phyloP scores from a whole-genome alignment of 2,329 filamentous ascomycete genomes.

The Atkinsonella hypoxylon region DNA sequence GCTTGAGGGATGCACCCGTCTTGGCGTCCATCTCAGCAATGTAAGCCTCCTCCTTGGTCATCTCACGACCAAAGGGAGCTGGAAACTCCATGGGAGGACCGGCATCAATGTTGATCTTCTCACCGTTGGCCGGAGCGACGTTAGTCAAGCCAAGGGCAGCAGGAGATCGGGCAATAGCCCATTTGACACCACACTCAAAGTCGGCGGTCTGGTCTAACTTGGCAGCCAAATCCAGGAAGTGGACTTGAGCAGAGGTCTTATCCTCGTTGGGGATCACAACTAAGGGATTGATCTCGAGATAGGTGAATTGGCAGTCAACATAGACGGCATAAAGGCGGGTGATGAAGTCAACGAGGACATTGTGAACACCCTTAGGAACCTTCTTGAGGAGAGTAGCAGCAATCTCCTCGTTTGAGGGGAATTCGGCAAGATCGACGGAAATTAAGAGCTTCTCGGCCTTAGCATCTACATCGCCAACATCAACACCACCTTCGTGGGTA shows the following conservation, averaged over 20 bases:
- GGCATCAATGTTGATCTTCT: slow-evolving; percentile 85
- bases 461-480: slow-evolving; percentile 96
- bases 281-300: slow-evolving; percentile 98
- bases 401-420: slow-evolving; percentile 92
- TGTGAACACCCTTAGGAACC: slow-evolving; percentile 90
- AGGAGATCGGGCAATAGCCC: slow-evolving; percentile 89
- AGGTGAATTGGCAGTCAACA: slow-evolving; percentile 99
- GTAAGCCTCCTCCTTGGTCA: slow-evolving; percentile 98
- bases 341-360: slow-evolving; percentile 98
- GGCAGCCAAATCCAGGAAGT: slow-evolving; percentile 97
- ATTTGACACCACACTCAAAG: slow-evolving; percentile 98
- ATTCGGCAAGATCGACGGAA: slow-evolving; percentile 87
- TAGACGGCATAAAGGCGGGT: slow-evolving; percentile 96
- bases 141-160: slow-evolving; percentile 74
- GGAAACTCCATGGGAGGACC: slow-evolving; percentile 98
- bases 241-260: slow-evolving; percentile 81
- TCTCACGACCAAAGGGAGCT: slow-evolving; percentile 94
- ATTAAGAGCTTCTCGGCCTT: slow-evolving; percentile 99
- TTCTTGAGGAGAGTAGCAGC: slow-evolving; percentile 77
- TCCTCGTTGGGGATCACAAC: slow-evolving; percentile 94
- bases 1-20: slow-evolving; percentile 96
- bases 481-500: slow-evolving; percentile 98
- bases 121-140: slow-evolving; percentile 46
- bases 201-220: slow-evolving; percentile 99
- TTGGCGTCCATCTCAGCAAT: slow-evolving; percentile 98